Evolutionary conservation across 2,329 filamentous ascomycete genomes (phyloP), one percentile per base, ranked within the genome.

Genomic region (Curvularia lunata): DNA sequence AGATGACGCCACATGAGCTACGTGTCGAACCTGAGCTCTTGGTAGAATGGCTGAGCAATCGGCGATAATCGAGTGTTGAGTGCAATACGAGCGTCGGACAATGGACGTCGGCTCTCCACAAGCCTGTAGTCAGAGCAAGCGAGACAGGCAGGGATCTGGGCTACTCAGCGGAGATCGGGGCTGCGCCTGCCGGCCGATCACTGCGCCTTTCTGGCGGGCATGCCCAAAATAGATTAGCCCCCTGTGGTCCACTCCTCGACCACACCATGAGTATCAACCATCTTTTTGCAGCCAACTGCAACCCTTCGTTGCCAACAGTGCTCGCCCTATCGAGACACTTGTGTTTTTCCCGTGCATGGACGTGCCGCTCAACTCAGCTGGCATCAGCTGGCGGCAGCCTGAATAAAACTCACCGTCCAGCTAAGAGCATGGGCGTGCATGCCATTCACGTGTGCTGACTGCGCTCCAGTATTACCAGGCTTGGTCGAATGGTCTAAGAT

Each of bases 21-120:
- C 38, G 45, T 43, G 30, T 42, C 27, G 55, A 37, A 41, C 38
- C n/a, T 30, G 38, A 52, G 34, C 28, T n/a, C 16, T 37, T 43
- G n/a, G 19, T 50, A 46, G 21, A 48, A 54, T 45, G 28, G 52
- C 45, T 49, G 43, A 54, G 47, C n/a, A 55, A 37, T 10, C 27
- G 43, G 27, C 41, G 52, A 54, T 41, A 19, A 34, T 47, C 1
- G 28, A 34, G 34, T 49, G 38, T 41, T 51, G 48, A 41, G 27
- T 42, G 30, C 32, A 34, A 47, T 25, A 52, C 42, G 40, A 40
- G 48, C 38, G 23, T 61, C 65, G 62, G 61, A 65, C 60, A 59
- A 64, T 60, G 43, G 40, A 52, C 50, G 45, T 69, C 67, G 68
- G 68, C 66, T 71, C 66, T 70, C 66, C 68, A 58, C 67, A 68